phyloP scores from a whole-genome alignment of 164 flowering plant species.

The Nymphaea colorata region DNA sequence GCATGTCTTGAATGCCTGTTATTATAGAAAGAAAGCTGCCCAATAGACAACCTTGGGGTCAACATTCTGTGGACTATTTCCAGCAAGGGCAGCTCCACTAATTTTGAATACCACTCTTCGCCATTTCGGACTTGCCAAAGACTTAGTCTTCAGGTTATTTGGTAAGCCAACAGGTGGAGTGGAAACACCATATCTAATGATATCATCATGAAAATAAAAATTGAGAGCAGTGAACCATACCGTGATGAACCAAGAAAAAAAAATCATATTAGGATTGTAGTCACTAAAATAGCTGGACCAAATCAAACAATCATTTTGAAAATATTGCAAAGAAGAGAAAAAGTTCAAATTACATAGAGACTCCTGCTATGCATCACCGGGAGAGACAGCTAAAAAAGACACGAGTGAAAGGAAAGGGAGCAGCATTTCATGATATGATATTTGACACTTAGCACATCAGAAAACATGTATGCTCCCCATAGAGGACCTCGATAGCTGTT shows the following conservation, averaged over 20 bases:
- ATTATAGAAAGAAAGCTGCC: background rate
- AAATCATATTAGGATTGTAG: too few relatives aligned
- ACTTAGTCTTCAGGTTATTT: slow-evolving; percentile 42
- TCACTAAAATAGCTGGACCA: background rate
- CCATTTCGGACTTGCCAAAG: slow-evolving; percentile 58
- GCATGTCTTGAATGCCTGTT: background rate
- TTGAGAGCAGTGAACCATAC: background rate
- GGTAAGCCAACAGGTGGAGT: slow-evolving; percentile 27
- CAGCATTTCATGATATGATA: too few relatives aligned
- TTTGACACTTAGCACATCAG: too few relatives aligned
- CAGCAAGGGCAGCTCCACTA: slow-evolving; percentile 82
- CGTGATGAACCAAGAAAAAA: background rate
- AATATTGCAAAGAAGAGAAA: too few relatives aligned
- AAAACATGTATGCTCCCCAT: too few relatives aligned
- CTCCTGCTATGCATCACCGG: too few relatives aligned
- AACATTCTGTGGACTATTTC: slow-evolving; percentile 59
- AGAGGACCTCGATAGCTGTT: too few relatives aligned
- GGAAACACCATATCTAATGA: slow-evolving; percentile 33
- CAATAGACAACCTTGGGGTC: slow-evolving; percentile 67
- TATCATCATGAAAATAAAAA: slow-evolving; percentile 2
- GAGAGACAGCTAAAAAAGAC: too few relatives aligned
- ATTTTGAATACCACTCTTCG: slow-evolving; percentile 88
- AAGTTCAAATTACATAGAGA: too few relatives aligned
- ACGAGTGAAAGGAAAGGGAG: too few relatives aligned
- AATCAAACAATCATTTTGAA: background rate